Evolutionary conservation across 345 rosid genomes (phyloP), one percentile per base, ranked within the genome.

Genomic region (Carallia brachiata): DNA sequence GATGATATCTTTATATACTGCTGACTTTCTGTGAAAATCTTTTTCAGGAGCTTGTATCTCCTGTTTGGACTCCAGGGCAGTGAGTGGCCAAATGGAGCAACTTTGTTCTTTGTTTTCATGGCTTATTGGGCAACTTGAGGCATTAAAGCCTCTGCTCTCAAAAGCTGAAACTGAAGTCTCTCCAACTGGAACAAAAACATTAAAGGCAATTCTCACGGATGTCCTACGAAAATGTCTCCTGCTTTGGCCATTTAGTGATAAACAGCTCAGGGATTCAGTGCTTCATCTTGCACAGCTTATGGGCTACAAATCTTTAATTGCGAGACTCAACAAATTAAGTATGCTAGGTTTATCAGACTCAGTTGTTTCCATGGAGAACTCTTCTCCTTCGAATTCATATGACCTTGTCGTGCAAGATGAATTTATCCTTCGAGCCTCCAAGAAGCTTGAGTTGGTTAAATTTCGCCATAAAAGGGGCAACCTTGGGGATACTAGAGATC

Each of bases 31-130:
- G 48, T 28, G n/a, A 52, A 36, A 40, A 62, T 73, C 73, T 58
- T 65, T 10, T 77, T 53, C 55, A 82, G 86, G 79, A 62, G 37
- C 65, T 62, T 67, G 40, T 69, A 63, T 58, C 60, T 19, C 47
- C 4, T 57, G 76, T 18, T 71, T 77, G 65, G 86, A 78, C 78
- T 65, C 73, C 52, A 50, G 36, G 9, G 64, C 62, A 63, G 81
- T 75, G 75, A 74, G 78, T 70, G 54, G 57, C 58, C 81, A 75
- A 74, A 73, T 75, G 66, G 82, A 83, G 62, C 74, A 66, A 63
- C 82, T 88, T 70, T 85, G 84, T 67, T 73, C 63, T 75, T 70
- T 92, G 81, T 86, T 90, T 82, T 77, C 84, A 36, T 90, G 96
- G 93, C 87, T 92, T 48, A 87, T 89, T 70, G 77, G 78, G 70